Percentiles rank a stretch among this genome's conserved stretches.
phyloP scores from a whole-genome alignment of 225 moss, liverwort and hornwort species.

The Polytrichum commune region DNA sequence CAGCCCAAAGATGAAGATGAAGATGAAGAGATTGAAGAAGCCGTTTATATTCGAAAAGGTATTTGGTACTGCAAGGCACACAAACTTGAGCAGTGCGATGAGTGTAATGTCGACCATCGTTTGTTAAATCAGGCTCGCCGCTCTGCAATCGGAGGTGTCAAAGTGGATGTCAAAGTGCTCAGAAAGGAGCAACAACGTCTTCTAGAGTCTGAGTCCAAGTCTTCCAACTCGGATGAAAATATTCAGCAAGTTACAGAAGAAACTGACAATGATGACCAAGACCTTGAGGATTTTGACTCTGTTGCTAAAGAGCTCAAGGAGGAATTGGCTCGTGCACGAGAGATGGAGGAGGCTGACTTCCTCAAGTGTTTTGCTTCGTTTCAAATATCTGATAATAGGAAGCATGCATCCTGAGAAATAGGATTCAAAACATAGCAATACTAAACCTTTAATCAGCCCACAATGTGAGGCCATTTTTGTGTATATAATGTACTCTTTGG shows the following conservation, averaged over 20 bases:
- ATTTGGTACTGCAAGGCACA: constrained; percentile 40
- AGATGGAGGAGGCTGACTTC: constrained; percentile 42
- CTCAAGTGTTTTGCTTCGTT: constrained; percentile 23
- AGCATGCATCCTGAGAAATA: not conserved
- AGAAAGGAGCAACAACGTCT: constrained; percentile 38
- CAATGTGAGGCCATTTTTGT: no score
- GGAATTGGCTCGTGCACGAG: constrained; percentile 43
- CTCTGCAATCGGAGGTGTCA: not conserved
- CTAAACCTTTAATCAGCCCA: no score
- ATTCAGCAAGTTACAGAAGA: not conserved
- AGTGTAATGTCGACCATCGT: constrained; percentile 45
- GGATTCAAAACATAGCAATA: not conserved
- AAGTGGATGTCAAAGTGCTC: constrained; percentile 10
- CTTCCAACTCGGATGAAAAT: not conserved
- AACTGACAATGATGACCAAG: constrained; percentile 12
- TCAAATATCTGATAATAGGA: constrained; percentile 28
- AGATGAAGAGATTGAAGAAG: constrained; percentile 27
- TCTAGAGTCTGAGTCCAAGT: constrained; percentile 28
- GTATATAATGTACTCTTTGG: no score
- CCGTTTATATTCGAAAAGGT: constrained; percentile 19
- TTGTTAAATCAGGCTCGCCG: constrained; percentile 40
- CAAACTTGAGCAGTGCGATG: constrained; percentile 35
- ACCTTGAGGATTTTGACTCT: constrained; percentile 30
- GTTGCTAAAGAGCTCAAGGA: constrained; percentile 35
- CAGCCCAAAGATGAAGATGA: constrained; percentile 27